These are phyloP conservation scores for Holtermannia corniformis DNA, from an alignment of 768 basidiomycete genomes.

Conservation along the genomic window DNA sequence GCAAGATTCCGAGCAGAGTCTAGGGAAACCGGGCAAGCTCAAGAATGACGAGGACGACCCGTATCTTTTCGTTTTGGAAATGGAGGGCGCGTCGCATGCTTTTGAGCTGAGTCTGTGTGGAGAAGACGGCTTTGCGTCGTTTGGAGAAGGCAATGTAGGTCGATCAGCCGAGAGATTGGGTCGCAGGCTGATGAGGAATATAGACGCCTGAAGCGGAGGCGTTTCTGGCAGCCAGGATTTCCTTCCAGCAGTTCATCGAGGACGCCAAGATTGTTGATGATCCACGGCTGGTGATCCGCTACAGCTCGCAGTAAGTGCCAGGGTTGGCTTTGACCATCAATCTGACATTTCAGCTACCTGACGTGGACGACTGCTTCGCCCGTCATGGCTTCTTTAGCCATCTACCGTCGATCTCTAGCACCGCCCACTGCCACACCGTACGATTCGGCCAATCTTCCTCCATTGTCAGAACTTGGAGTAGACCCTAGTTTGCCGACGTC, in stretches of 20 bases:
- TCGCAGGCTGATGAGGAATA: constrained; percentile 18
- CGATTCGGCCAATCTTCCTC: constrained; percentile 3
- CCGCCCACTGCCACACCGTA: constrained; percentile 14
- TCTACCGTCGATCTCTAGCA: constrained; percentile 53
- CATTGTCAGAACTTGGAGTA: constrained; percentile 9
- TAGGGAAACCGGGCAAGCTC: constrained; percentile 47
- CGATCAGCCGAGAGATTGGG: not conserved
- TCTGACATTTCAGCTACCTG: constrained; percentile 52
- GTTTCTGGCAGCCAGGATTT: constrained; percentile 57
- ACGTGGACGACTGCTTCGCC: constrained; percentile 65
- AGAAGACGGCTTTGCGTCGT: constrained; percentile 27
- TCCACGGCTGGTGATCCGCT: constrained; percentile 62
- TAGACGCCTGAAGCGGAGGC: constrained; percentile 51
- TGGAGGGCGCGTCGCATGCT: constrained; percentile 53
- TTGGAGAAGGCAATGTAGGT: constrained; percentile 7
- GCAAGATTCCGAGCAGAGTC: not conserved
- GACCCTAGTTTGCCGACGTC: not conserved
- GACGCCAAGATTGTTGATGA: constrained; percentile 56
- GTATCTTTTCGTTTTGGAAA: constrained; percentile 55
- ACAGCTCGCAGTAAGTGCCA: constrained; percentile 55
- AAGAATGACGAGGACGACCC: constrained; percentile 55
- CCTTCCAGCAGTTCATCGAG: constrained; percentile 57
- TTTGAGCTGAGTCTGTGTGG: constrained; percentile 63
- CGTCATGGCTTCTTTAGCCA: constrained; percentile 60
- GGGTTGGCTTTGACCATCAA: not conserved